These are phyloP conservation scores for Halenospora varia DNA, from an alignment of 495 filamentous ascomycete species.

Conservation along the genomic window DNA sequence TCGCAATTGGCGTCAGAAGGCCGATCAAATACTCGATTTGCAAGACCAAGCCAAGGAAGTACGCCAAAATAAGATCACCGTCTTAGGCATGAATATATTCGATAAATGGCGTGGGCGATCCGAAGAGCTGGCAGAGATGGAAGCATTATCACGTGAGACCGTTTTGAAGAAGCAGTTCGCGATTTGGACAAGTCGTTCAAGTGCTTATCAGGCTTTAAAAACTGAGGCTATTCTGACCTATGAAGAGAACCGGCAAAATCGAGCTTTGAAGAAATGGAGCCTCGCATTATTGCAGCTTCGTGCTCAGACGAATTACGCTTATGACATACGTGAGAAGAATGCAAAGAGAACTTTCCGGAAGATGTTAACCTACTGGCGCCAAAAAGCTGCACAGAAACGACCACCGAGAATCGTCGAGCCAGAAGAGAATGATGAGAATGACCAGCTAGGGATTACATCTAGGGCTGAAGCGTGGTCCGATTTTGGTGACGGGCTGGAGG, in stretches of 20 bases:
- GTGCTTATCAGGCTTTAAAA: conserved; percentile 39
- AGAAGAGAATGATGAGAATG: conserved; percentile 1
- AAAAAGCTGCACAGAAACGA: conserved; percentile 40
- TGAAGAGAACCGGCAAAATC: conserved; percentile 35
- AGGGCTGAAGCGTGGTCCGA: conserved; percentile 23
- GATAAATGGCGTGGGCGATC: conserved; percentile 41
- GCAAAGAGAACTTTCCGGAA: conserved; percentile 49
- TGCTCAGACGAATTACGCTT: conserved; percentile 30
- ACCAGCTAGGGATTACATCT: conserved; percentile 8
- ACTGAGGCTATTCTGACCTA: conserved; percentile 45
- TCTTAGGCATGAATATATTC: conserved; percentile 35
- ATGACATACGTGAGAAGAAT: conserved; percentile 36
- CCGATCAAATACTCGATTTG: conserved; percentile 35
- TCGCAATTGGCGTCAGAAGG: conserved; percentile 40
- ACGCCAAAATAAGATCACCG: conserved; percentile 34
- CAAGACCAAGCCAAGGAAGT: conserved; percentile 40
- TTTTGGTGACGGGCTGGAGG: conserved; percentile 17
- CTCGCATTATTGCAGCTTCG: conserved; percentile 30
- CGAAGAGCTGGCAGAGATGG: conserved; percentile 20
- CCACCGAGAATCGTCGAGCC: conserved; percentile 24
- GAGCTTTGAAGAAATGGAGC: conserved; percentile 51
- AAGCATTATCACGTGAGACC: conserved; percentile 10
- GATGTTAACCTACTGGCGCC: conserved; percentile 56
- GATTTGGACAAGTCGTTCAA: conserved; percentile 40
- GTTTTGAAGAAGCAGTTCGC: conserved; percentile 42